Conservation (phyloP, 2,329 filamentous ascomycete species). For the Nakataea oryzae region DNA sequence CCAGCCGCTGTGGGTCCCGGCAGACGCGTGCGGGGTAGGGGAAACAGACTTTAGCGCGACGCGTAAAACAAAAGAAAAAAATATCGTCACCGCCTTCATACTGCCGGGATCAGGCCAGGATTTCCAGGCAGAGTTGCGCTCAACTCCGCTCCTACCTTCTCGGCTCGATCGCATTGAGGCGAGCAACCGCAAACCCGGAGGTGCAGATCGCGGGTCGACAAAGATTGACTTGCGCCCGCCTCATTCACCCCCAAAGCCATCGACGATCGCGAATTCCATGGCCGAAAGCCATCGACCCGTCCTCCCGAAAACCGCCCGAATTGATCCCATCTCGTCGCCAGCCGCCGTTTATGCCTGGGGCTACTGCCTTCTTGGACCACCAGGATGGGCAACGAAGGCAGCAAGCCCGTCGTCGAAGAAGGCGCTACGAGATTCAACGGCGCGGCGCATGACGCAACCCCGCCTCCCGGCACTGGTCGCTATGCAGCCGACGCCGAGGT, state of each 20-base stretch:
- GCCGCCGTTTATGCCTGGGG: not conserved
- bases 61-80: not conserved
- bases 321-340: not conserved
- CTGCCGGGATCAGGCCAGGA: not conserved
- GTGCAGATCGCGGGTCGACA: not conserved
- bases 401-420: not conserved
- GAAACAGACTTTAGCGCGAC: not conserved
- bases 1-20: too few relatives aligned
- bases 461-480: slow-evolving; percentile 2
- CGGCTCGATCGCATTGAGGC: not conserved
- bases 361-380: not conserved
- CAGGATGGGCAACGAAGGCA: slow-evolving; percentile 1
- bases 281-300: not conserved
- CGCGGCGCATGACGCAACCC: not conserved
- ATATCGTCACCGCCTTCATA: slow-evolving; percentile 1
- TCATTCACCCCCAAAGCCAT: not conserved
- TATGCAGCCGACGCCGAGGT: not conserved
- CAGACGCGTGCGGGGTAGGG: not conserved
- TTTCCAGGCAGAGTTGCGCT: not conserved
- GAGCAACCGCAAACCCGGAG: too few relatives aligned
- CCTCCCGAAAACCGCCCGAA: not conserved
- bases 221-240: not conserved
- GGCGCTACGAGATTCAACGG: not conserved
- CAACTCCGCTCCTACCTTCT: not conserved
- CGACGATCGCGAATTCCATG: not conserved